Evolutionary conservation across 1,284 basidiomycete species (phyloP), one percentile per base, ranked within the genome.

Genomic region (Crucibulum parvulum): DNA sequence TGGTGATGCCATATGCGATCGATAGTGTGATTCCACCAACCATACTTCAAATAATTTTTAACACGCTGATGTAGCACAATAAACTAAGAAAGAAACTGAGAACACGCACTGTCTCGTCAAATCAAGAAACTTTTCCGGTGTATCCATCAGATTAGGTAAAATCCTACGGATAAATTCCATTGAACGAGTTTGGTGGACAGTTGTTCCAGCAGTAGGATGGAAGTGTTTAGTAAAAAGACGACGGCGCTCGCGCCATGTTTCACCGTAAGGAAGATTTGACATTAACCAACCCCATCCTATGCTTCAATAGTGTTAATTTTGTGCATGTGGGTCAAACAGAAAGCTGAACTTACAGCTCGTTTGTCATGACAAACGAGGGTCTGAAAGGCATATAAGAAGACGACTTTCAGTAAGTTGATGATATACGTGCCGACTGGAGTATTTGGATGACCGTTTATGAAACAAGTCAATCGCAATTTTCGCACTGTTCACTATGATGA

Each of bases 381-480:
- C 69, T 69, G 18, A 15, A 43, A 15, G 18, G 41, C 18, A 15
- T 15, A 43, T 18, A 10, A 15, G 18, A 43, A 6, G 31, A 8
- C 36, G 34, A 11, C n/a, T 70, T 3, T 73, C 79, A 31, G 24
- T 31, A 31, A 31, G 24, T 31, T 31, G 24, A 31, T 31, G 24
- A 31, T 4, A 31, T 31, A 31, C 24, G 24, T 4, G 4, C 68
- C 82, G 79, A 65, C 83, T 83, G 13, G 83, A 83, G 66, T 84
- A 85, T 51, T 80, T 78, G 6, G 75, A 66, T 43, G 82, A 81
- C 43, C 79, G 72, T 65, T 79, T 81, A 41, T 84, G 81, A 56
- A 85, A 76, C 13, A 85, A 74, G 51, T 85, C 83, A 16, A 69
- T 73, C 5, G 80, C 81, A 1, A 72, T 78, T 37, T 79, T 72